A percentile compares a stretch with the other conserved stretches of the same genome.
Evolutionary conservation across 176 grass and related monocot genomes (phyloP).

Genomic region (Thinopyrum elongatum): DNA sequence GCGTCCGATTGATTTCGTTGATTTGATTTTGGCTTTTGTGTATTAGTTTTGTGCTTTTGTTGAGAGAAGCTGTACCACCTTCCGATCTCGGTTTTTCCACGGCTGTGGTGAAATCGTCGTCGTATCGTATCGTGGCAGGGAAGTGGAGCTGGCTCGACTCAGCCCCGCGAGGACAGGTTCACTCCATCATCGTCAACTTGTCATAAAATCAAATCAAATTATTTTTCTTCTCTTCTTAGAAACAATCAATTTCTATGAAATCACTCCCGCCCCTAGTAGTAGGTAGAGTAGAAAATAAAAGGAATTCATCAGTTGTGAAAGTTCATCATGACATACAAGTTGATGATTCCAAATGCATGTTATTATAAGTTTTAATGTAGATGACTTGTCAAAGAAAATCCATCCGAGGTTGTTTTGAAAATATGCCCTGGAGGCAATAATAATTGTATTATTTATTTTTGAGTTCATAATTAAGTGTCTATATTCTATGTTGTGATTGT

Average conservation of each 20-base stretch:
- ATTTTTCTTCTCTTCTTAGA: neutral
- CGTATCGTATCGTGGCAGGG: neutral
- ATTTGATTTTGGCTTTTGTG: slow-evolving; percentile 11
- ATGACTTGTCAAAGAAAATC: too few relatives aligned
- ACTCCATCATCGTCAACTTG: neutral
- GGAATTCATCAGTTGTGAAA: neutral
- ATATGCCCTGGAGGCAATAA: too few relatives aligned
- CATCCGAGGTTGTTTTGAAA: too few relatives aligned
- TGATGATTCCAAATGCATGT: neutral
- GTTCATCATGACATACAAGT: neutral
- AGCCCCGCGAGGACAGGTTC: neutral
- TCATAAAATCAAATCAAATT: neutral
- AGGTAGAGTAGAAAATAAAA: too few relatives aligned
- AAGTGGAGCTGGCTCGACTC: neutral
- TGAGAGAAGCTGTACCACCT: slow-evolving; percentile 1
- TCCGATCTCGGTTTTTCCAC: slow-evolving; percentile 11
- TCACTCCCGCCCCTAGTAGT: neutral
- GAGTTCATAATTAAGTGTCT: too few relatives aligned
- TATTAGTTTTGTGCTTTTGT: slow-evolving; percentile 18
- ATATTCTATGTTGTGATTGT: too few relatives aligned
- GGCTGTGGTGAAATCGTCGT: neutral
- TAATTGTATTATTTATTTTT: too few relatives aligned
- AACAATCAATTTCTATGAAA: neutral
- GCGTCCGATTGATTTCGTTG: slow-evolving; percentile 18
- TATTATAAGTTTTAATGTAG: neutral